Evolutionary conservation across 2,329 filamentous ascomycete genomes (phyloP).

Genomic region (Botryotinia globosa): DNA sequence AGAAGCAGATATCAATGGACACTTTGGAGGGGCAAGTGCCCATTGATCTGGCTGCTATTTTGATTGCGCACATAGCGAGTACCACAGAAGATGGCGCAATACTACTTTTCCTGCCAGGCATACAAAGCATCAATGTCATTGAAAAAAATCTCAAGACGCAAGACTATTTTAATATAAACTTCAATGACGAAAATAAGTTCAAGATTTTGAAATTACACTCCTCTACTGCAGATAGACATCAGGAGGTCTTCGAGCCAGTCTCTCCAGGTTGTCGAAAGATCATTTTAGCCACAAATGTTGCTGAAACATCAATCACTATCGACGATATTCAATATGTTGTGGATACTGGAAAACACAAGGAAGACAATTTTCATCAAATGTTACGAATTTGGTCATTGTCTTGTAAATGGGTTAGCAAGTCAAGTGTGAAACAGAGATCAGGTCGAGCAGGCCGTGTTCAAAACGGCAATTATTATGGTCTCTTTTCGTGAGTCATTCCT

Average conservation of each 20-base stretch:
- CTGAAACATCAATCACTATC: conserved; percentile 96
- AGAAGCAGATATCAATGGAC: conserved; percentile 32
- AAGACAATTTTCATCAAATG: conserved; percentile 83
- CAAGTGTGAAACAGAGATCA: conserved; percentile 87
- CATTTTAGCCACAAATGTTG: conserved; percentile 91
- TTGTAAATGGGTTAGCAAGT: conserved; percentile 88
- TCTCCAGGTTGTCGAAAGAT: conserved; percentile 82
- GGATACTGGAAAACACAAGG: conserved; percentile 89
- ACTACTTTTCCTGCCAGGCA: conserved; percentile 87
- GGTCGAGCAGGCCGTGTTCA: conserved; percentile 91
- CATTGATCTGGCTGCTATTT: conserved; percentile 71
- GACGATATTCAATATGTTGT: conserved; percentile 94
- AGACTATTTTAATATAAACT: conserved; percentile 59
- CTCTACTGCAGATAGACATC: conserved; percentile 79
- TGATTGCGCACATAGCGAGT: conserved; percentile 78
- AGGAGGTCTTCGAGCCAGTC: conserved; percentile 75
- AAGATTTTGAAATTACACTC: conserved; percentile 87
- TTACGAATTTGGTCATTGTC: conserved; percentile 88
- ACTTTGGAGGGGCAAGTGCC: conserved; percentile 61
- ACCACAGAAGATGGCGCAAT: conserved; percentile 80
- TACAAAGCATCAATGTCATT: conserved; percentile 80
- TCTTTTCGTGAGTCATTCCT: conserved; percentile 70
- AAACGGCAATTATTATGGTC: conserved; percentile 82
- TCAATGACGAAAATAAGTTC: conserved; percentile 68
- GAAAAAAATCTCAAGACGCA: conserved; percentile 68